Evolutionary conservation across 2,329 filamentous ascomycete species (phyloP).

Genomic region (Trichoderma harzianum): DNA sequence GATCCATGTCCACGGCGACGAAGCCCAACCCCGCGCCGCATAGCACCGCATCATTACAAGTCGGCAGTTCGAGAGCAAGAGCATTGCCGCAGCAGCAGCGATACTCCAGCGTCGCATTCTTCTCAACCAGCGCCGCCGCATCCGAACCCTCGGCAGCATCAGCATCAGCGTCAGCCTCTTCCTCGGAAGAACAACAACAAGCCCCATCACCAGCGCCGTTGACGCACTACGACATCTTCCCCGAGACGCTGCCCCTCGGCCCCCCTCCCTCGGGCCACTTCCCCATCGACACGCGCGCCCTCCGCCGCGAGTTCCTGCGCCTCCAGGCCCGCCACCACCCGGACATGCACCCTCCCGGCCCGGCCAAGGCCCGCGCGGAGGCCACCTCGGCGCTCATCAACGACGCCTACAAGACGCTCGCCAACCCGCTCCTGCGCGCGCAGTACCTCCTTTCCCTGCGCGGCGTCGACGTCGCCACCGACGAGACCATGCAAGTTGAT

Average conservation of each 20-base stretch:
- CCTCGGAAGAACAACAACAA: conserved; percentile 18
- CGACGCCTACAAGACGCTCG: conserved; percentile 83
- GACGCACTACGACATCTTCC: conserved; percentile 88
- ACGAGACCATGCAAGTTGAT: conserved; percentile 70
- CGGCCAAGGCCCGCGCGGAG: conserved; percentile 62
- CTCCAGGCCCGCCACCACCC: conserved; percentile 77
- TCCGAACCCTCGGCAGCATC: neutral
- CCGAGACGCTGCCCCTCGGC: conserved; percentile 68
- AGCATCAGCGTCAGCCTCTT: neutral
- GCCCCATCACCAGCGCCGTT: conserved; percentile 28
- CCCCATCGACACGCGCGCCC: conserved; percentile 62
- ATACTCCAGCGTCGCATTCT: neutral
- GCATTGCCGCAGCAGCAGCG: neutral
- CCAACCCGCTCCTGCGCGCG: conserved; percentile 74
- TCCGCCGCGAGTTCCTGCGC: conserved; percentile 81
- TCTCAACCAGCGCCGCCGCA: neutral
- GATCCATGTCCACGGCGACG: conserved; percentile 20
- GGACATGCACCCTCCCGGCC: conserved; percentile 55
- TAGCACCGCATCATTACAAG: neutral
- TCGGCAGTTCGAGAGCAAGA: neutral
- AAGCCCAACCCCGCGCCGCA: neutral
- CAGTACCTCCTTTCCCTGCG: conserved; percentile 78
- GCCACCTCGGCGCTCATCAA: conserved; percentile 81
- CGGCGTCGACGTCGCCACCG: conserved; percentile 73
- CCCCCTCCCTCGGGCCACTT: conserved; percentile 78